phyloP scores from a whole-genome alignment of 2,329 filamentous ascomycete genomes.

The Pyrenochaeta sp. region DNA sequence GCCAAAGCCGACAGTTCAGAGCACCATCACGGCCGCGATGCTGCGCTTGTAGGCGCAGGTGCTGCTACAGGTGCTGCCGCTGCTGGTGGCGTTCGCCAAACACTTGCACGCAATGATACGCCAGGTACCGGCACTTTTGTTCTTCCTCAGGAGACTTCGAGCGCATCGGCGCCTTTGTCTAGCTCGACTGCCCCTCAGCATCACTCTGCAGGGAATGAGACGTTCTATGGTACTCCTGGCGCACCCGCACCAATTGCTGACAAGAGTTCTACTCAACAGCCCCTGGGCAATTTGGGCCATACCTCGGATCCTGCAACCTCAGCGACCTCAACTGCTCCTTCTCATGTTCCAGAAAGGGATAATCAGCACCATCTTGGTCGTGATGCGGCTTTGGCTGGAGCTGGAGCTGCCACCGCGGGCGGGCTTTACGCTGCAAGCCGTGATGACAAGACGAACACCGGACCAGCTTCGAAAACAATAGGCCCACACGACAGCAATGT shows the following conservation, averaged over 20 bases:
- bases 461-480: conserved; percentile 33
- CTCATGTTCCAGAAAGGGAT: not conserved
- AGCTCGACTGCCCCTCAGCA: not conserved
- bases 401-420: conserved; percentile 23
- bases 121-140: conserved; percentile 7
- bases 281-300: not conserved
- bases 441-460: conserved; percentile 26
- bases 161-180: not conserved
- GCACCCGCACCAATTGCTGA: conserved; percentile 13
- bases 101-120: conserved; percentile 12
- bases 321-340: not conserved
- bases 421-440: conserved; percentile 24
- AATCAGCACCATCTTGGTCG: conserved; percentile 36
- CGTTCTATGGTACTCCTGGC: conserved; percentile 17
- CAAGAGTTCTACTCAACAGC: conserved; percentile 2
- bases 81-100: conserved; percentile 9
- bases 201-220: not conserved
- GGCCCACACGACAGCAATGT: conserved; percentile 44
- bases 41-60: conserved; percentile 24
- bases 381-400: conserved; percentile 28
- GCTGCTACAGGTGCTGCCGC: conserved; percentile 25
- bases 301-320: not conserved
- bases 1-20: conserved; percentile 18
- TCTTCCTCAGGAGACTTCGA: conserved; percentile 1
- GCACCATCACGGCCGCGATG: conserved; percentile 38